Percentiles rank a stretch among this genome's conserved stretches.
Evolutionary conservation across 129 eudicot genomes (phyloP).

Genomic region (Helianthus annuus): DNA sequence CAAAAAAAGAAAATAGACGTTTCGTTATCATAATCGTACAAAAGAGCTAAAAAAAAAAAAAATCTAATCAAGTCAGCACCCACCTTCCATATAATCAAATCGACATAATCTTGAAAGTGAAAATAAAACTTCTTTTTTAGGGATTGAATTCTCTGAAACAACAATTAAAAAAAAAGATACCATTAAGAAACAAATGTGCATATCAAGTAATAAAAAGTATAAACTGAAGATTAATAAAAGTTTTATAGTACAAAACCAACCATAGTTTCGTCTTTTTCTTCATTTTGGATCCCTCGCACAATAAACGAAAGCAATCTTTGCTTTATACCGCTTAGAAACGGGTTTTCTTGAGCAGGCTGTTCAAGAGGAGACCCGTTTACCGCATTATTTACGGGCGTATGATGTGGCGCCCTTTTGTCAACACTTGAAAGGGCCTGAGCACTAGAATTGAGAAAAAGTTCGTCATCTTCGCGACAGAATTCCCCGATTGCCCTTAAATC

Average conservation of each 20-base stretch:
- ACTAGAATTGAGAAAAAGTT: slow-evolving; percentile 82
- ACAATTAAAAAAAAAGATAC: slow-evolving; percentile 9
- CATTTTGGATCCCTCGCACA: slow-evolving; percentile 81
- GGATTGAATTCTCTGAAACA: slow-evolving; percentile 80
- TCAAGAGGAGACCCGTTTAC: slow-evolving; percentile 46
- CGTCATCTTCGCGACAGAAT: slow-evolving; percentile 98
- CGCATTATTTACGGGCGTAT: slow-evolving; percentile 37
- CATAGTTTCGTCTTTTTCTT: slow-evolving; percentile 78
- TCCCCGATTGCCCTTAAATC: slow-evolving; percentile 89
- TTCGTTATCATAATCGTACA: slow-evolving; percentile 1
- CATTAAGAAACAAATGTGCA: too few relatives aligned
- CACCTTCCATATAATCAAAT: slow-evolving; percentile 97
- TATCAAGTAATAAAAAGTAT: too few relatives aligned
- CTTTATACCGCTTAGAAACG: slow-evolving; percentile 80
- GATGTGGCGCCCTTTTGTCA: slow-evolving; percentile 45
- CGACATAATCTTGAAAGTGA: slow-evolving; percentile 96
- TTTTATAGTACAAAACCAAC: slow-evolving; percentile 45
- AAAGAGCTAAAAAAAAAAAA: background rate
- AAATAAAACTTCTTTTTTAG: slow-evolving; percentile 92
- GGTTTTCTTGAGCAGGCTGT: slow-evolving; percentile 45
- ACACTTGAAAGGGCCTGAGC: slow-evolving; percentile 60
- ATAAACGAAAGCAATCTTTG: slow-evolving; percentile 94
- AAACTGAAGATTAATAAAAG: background rate
- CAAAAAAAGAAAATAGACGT: slow-evolving; percentile 14
- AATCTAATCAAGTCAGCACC: slow-evolving; percentile 11